Conservation (phyloP, 345 rosid genomes). For the Theobroma cacao region DNA sequence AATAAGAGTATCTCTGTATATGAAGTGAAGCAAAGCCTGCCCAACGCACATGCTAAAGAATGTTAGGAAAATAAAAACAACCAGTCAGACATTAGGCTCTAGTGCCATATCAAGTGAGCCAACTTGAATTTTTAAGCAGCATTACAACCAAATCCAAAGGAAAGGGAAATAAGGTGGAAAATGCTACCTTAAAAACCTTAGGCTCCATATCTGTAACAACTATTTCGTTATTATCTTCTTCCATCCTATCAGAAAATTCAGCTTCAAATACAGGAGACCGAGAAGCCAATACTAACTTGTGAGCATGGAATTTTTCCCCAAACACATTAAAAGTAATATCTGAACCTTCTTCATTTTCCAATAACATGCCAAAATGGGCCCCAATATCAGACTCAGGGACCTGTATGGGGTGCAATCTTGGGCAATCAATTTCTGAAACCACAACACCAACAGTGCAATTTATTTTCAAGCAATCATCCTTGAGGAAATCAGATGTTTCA, state of each 20-base stretch:
- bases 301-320: slow-evolving; percentile 76
- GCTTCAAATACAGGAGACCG: slow-evolving; percentile 80
- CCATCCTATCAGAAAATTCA: slow-evolving; percentile 56
- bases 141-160: slow-evolving; percentile 14
- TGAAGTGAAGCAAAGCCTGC: slow-evolving; percentile 83
- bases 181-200: slow-evolving; percentile 73
- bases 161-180: background rate
- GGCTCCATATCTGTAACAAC: slow-evolving; percentile 76
- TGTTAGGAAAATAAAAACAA: slow-evolving; percentile 16
- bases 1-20: slow-evolving; percentile 67
- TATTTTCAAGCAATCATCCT: slow-evolving; percentile 86
- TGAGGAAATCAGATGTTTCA: slow-evolving; percentile 79
- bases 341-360: slow-evolving; percentile 81
- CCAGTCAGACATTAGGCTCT: background rate
- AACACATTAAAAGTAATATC: slow-evolving; percentile 74
- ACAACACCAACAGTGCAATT: slow-evolving; percentile 95
- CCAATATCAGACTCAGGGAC: slow-evolving; percentile 94
- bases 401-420: slow-evolving; percentile 72
- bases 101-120: background rate
- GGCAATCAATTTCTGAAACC: slow-evolving; percentile 77
- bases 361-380: slow-evolving; percentile 62
- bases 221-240: slow-evolving; percentile 53
- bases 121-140: background rate
- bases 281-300: slow-evolving; percentile 81
- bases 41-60: slow-evolving; percentile 19